Evolutionary conservation across 441 rosid species (phyloP), one percentile per base, ranked within the genome.

Genomic region (Aquilaria agallochum): DNA sequence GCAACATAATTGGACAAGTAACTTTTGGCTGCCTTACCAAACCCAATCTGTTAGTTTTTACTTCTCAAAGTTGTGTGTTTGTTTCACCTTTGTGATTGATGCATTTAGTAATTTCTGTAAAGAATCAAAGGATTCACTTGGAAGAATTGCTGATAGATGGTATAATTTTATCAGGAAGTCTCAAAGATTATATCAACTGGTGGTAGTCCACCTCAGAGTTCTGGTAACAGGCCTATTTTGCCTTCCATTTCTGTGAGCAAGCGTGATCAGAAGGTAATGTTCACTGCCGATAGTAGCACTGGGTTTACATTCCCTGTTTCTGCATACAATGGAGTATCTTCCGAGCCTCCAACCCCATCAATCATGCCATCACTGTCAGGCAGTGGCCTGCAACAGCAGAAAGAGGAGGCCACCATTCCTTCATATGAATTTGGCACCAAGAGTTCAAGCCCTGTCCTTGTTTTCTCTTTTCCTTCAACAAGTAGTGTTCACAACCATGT

Each of bases 301-400:
- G 81, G 92, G 55, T 93, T 90, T 70, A 81, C 86, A 27, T 93
- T 93, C 75, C 96, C 91, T 0, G 77, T 87, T 63, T 70, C 93
- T 66, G 67, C 84, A 60, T 59, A 87, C 11, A 74, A 76, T 46
- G 85, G 84, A 13, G 73, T 68, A 12, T 67, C 70, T 7, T 81
- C 90, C 30, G 95, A 90, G 80, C 93, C 90, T 42, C 96, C 95
- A 40, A 87, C 97, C 1, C 96, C 97, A 5, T 75, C 98, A 48
- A 69, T 86, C 75, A 60, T 74, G 74, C 96, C 96, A 44, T 77
- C 74, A 13, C 53, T 66, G 49, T 62, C 86, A 51, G 59, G 71
- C 60, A 61, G 74, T 60, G 69, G 48, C 53, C 60, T 34, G 73
- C 66, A 54, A 53, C 78, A 68, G 34, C 78, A 65, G 44, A 59